Evolutionary conservation across 2,329 filamentous ascomycete species (phyloP), one percentile per base, ranked within the genome.

Genomic region (Aspergillus sclerotialis): DNA sequence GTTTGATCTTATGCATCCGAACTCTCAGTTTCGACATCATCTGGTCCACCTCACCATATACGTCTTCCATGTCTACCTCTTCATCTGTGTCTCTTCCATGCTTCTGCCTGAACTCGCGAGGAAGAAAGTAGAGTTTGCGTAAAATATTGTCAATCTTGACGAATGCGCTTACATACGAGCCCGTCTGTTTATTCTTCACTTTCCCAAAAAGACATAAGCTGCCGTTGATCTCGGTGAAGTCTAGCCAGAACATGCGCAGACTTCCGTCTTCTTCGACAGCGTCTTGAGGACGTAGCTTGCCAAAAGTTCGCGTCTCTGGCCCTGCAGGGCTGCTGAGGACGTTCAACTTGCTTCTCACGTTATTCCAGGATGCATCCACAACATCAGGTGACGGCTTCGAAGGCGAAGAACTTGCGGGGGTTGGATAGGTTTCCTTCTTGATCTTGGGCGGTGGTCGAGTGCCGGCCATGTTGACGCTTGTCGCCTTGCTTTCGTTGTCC

Each of bases 151-250:
- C 89, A 13, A 98, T 71, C 61, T 96, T 96, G 59, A 95, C 76
- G 52, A 98, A 96, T 52, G 88, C 93, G 63, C 92, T 98, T 39
- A 88, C 82, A 55, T 85, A 89, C 28, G 71, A 70, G 33, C 76
- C 80, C 2, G 78, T 85, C 50, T 80, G 83, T 61, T 89, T 94
- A 66, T 95, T 88, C 50, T 88, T 79, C 15, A 95, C 90, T 57
- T 98, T 98, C 44, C 92, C 92, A 55, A 98, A 96, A 8, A 98
- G 73, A 58, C 88, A 96, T 7, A 98, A 69, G 48, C 81, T 92
- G 39, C 90, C 90, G 51, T 89, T 88, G 56, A 94, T 70, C 56
- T 98, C 92, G 1, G 83, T 87, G 54, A 94, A 98, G 61, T 98
- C 92, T 6, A 85, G 83, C 92, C 92, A 98, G 67, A 95, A 98